Evolutionary conservation across 306 rosid genomes (phyloP), one percentile per base, ranked within the genome.

Genomic region (Luffa acutangula): DNA sequence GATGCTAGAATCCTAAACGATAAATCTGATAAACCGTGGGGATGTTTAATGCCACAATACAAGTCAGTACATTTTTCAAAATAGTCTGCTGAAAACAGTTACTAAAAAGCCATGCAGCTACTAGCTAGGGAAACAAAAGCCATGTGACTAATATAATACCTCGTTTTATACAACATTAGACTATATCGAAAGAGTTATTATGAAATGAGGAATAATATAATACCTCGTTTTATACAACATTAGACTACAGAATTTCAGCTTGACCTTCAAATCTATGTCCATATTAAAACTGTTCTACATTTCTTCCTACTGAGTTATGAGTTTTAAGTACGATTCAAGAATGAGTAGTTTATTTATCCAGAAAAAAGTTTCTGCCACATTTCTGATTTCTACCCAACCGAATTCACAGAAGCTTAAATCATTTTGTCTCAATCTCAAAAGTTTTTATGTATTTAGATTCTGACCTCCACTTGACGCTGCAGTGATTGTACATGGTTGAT

Each of bases 391-490:
- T 51, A 21, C 58, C 77, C 21, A 21, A 72, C 9, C 21, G 48
- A 46, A 12, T 25, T 48, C 42, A 20, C 4, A 48, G 41, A 72
- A 74, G 31, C 78, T 51, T 49, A 74, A 74, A 53, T 21, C 15
- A 49, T 17, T 49, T 51, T 7, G 12, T 33, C 78, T 74, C 41
- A 12, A 18, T 74, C 60, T 7, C 41, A 14, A 49, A 34, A 7
- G 6, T 41, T 8, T 36, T 33, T 17, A 52, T 1, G 63, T 9
- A 75, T 4, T 49, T 74, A 49, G 78, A 85, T 66, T 82, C 95
- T 87, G 77, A 95, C 98, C 98, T 95, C 98, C 81, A 95, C 98
- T 91, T 95, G 96, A 62, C 78, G 88, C 84, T 95, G 98, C 42
- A 95, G 86, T 73, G 92, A 95, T 69, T 95, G 98, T 48, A 95